Conservation (phyloP, 768 basidiomycete species). For the Calvatia gigantea region DNA sequence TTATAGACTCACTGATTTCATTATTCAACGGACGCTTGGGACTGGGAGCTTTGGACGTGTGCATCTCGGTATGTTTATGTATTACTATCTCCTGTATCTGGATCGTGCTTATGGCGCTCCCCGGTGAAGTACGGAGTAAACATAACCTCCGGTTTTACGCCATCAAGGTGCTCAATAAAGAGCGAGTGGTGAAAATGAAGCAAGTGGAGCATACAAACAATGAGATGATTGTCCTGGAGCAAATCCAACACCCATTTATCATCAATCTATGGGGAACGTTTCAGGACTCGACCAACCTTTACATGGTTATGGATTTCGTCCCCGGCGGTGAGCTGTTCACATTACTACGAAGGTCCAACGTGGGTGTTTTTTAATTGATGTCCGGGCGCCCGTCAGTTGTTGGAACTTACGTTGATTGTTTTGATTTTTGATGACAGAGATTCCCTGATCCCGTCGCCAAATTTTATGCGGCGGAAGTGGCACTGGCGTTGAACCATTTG, state of each 20-base stretch:
- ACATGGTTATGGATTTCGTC: constrained; percentile 98
- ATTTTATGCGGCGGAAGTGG: constrained; percentile 96
- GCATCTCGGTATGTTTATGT: constrained; percentile 61
- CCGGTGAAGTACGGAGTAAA: constrained; percentile 71
- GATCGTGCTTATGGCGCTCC: constrained; percentile 12
- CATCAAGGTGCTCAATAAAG: constrained; percentile 92
- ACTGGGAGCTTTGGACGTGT: constrained; percentile 99
- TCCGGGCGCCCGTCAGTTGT: constrained; percentile 13
- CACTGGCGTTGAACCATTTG: constrained; percentile 87
- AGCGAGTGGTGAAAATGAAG: constrained; percentile 87
- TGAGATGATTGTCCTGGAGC: constrained; percentile 83
- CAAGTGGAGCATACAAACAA: constrained; percentile 98
- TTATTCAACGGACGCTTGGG: constrained; percentile 79
- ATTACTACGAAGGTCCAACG: constrained; percentile 84
- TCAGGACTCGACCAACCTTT: constrained; percentile 89
- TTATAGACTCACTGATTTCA: constrained; percentile 74
- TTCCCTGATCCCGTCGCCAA: constrained; percentile 98
- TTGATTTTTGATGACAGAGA: constrained; percentile 42
- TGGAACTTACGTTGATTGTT: neutral
- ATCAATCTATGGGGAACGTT: constrained; percentile 96
- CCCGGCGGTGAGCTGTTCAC: constrained; percentile 97
- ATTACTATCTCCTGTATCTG: constrained; percentile 2
- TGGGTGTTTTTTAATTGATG: constrained; percentile 32
- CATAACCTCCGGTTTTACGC: constrained; percentile 97
- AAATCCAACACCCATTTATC: constrained; percentile 89